phyloP scores from a whole-genome alignment of 768 basidiomycete genomes.

The Agaricus bisporus region DNA sequence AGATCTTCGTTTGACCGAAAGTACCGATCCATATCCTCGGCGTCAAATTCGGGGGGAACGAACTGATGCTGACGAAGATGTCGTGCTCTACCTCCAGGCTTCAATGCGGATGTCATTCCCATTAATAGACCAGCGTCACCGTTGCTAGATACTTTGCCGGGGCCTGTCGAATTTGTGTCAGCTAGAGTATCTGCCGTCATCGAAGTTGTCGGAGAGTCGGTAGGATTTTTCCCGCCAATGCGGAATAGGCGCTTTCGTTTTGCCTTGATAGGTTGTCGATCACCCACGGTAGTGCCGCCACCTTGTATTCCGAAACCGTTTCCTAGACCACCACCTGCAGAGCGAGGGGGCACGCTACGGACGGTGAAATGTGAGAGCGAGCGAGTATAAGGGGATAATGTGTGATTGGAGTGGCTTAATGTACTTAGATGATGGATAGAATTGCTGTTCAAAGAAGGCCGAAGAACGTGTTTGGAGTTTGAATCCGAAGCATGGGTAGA shows the following conservation, averaged over 20 bases:
- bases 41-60: conserved; percentile 45
- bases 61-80: conserved; percentile 21
- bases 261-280: conserved; percentile 62
- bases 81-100: neutral
- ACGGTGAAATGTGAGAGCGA: conserved; percentile 90
- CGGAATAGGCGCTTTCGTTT: conserved; percentile 69
- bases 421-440: conserved; percentile 83
- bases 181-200: conserved; percentile 8
- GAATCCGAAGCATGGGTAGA: conserved; percentile 22
- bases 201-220: conserved; percentile 11
- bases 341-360: conserved; percentile 72
- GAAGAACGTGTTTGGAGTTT: conserved; percentile 55
- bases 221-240: conserved; percentile 37
- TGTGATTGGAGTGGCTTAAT: conserved; percentile 86
- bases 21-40: conserved; percentile 69
- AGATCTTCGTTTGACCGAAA: conserved; percentile 37
- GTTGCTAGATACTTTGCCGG: neutral
- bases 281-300: conserved; percentile 21
- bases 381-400: conserved; percentile 89
- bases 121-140: neutral
- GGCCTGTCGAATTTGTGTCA: neutral
- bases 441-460: conserved; percentile 60
- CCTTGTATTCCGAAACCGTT: conserved; percentile 20
- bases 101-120: neutral
- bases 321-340: conserved; percentile 9